phyloP scores from a whole-genome alignment of 345 rosid genomes.

The Psidium friedrichsthalianum region DNA sequence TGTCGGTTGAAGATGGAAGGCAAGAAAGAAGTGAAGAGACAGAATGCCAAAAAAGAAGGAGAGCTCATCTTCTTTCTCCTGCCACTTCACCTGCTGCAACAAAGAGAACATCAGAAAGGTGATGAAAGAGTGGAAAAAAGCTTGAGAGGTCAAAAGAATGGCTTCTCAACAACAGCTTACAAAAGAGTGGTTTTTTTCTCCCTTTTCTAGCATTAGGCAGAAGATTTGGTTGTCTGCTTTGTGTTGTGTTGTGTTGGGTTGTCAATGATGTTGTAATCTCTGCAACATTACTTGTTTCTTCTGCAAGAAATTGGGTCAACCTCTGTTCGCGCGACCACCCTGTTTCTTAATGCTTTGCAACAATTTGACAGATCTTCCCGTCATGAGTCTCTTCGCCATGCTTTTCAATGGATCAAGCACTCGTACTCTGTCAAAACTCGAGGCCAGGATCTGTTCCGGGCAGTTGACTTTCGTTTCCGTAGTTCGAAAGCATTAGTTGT shows the following conservation, averaged over 20 bases:
- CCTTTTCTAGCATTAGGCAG: not conserved
- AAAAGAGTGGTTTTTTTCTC: not conserved
- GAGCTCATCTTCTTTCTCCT: constrained; percentile 99
- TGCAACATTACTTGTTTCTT: not conserved
- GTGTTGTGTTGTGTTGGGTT: not conserved
- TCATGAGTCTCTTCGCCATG: not conserved
- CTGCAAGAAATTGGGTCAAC: not conserved
- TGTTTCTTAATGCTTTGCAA: not conserved
- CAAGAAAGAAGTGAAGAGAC: constrained; percentile 78
- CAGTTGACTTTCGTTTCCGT: not conserved
- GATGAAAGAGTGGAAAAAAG: constrained; percentile 13
- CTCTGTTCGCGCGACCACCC: not conserved
- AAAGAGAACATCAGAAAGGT: not conserved
- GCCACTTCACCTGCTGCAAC: constrained; percentile 17
- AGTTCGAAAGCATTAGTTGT: not conserved
- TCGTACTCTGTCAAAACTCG: not conserved
- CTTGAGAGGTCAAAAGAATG: constrained; percentile 16
- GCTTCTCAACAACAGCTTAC: constrained; percentile 7
- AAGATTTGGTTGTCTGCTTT: not conserved
- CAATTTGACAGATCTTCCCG: not conserved
- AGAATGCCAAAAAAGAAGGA: constrained; percentile 3
- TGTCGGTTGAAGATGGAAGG: constrained; percentile 15
- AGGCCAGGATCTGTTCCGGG: not conserved
- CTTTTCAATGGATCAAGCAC: not conserved
- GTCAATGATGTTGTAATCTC: constrained; percentile 28